Percentiles rank a stretch among this genome's conserved stretches.
Conservation (phyloP, 352 stramenopile genomes). For the Globisporangium abappressorium region DNA sequence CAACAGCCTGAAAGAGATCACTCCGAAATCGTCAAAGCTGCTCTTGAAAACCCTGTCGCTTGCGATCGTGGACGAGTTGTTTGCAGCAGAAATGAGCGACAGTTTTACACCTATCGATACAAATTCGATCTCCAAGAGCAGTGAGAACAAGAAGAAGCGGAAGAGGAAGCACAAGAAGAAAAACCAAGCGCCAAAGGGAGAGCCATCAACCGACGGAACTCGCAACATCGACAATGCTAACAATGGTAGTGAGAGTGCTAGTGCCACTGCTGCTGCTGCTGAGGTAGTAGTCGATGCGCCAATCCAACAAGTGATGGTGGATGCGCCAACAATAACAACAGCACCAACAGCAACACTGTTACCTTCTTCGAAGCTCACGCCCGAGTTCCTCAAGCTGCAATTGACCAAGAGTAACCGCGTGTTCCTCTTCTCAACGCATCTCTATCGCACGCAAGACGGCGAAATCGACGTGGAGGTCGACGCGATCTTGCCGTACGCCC, state of each 20-base stretch:
- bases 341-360: too few relatives aligned
- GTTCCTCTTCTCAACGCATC: constrained; percentile 21
- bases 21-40: neutral
- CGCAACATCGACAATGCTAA: too few relatives aligned
- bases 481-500: constrained; percentile 16
- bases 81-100: neutral
- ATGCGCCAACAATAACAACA: neutral
- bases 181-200: neutral
- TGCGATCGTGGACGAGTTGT: constrained; percentile 10
- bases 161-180: constrained; percentile 13
- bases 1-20: neutral
- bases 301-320: too few relatives aligned
- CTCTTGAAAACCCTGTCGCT: constrained; percentile 15
- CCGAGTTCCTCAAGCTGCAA: constrained; percentile 12
- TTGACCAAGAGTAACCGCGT: constrained; percentile 10
- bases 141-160: constrained; percentile 1
- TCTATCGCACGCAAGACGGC: constrained; percentile 13
- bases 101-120: too few relatives aligned
- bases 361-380: neutral
- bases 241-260: too few relatives aligned
- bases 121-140: neutral
- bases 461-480: constrained; percentile 17
- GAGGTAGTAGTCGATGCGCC: neutral
- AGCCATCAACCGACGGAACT: neutral
- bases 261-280: neutral